Evolutionary conservation across 495 filamentous ascomycete genomes (phyloP), one percentile per base, ranked within the genome.

Genomic region (Penicillium paxilli): DNA sequence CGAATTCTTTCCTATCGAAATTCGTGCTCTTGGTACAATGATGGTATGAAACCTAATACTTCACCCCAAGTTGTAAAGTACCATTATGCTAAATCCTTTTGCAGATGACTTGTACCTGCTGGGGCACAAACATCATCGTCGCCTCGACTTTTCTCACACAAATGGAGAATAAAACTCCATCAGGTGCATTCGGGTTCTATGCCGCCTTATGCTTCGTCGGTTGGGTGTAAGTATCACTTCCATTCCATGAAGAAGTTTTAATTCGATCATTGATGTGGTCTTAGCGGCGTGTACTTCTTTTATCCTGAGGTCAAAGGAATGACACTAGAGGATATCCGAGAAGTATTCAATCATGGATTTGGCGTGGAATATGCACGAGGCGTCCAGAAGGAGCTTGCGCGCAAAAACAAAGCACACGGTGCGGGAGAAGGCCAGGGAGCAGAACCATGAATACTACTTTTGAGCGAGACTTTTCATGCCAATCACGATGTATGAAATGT

Each of bases 101-200:
- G 76, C 58, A 74, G 59, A 42, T 74, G 17, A 75, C 73, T 4
- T 65, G 63, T 22, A 70, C 69, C 3, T 75, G 66, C 64, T 79
- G 74, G 75, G 73, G 70, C 30, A 63, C 65, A 44, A 78, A 79
- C 52, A 65, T 79, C 49, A 76, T 79, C 61, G 64, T 79, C 49
- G 59, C 74, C 4, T 76, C 72, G 16, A 77, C 75, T 1, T 79
- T 79, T 62, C 55, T 79, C 14, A 67, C 72, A 0, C 58, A 67
- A 63, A 78, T 79, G 75, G 63, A 78, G 52, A 59, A 61, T 45
- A 69, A 60, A 8, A 74, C 75, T 0, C 76, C 75, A 0, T 68
- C 63, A 10, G 75, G 76, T 11, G 70, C 76, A 0, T 79, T 78
- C 46, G 76, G 75, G n/a, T 78, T 79, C 56, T 79, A 77, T 52